Conservation (phyloP, 768 basidiomycete species). For the Albatrellus ellisii region DNA sequence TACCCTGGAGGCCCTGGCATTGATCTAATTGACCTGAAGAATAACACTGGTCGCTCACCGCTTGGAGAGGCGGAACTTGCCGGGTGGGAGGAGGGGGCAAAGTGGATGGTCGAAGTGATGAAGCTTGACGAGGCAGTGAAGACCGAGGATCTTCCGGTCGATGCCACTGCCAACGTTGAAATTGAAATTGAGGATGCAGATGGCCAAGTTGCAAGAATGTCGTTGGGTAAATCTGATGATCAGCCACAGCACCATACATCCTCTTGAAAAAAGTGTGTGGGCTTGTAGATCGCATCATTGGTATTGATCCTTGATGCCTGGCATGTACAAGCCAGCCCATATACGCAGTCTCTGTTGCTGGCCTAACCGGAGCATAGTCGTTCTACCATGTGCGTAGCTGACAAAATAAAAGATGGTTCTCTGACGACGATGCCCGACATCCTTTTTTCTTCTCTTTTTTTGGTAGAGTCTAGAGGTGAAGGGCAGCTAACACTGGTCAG, state of each 20-base stretch:
- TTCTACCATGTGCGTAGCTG: too few relatives aligned
- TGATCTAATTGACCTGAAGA: slow-evolving; percentile 66
- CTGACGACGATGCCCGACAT: too few relatives aligned
- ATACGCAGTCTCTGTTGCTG: too few relatives aligned
- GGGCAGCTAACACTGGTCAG: too few relatives aligned
- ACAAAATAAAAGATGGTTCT: too few relatives aligned
- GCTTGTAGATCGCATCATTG: too few relatives aligned
- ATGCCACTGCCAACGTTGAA: slow-evolving; percentile 29
- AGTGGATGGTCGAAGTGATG: slow-evolving; percentile 76
- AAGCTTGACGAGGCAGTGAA: slow-evolving; percentile 43
- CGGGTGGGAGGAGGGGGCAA: slow-evolving; percentile 75
- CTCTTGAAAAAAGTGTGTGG: too few relatives aligned
- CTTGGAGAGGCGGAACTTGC: slow-evolving; percentile 70
- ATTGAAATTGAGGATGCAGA: slow-evolving; percentile 65
- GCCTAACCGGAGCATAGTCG: too few relatives aligned
- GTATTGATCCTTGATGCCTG: too few relatives aligned
- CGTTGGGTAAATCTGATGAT: background rate
- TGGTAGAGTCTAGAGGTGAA: too few relatives aligned
- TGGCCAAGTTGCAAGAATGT: slow-evolving; percentile 55
- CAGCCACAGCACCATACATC: background rate
- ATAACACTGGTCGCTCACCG: slow-evolving; percentile 58
- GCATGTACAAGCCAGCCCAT: too few relatives aligned
- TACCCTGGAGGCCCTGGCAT: slow-evolving; percentile 45
- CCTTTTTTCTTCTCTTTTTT: too few relatives aligned
- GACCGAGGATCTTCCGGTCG: slow-evolving; percentile 21